phyloP scores from a whole-genome alignment of 2,329 filamentous ascomycete species.

The Fonsecaea erecta region DNA sequence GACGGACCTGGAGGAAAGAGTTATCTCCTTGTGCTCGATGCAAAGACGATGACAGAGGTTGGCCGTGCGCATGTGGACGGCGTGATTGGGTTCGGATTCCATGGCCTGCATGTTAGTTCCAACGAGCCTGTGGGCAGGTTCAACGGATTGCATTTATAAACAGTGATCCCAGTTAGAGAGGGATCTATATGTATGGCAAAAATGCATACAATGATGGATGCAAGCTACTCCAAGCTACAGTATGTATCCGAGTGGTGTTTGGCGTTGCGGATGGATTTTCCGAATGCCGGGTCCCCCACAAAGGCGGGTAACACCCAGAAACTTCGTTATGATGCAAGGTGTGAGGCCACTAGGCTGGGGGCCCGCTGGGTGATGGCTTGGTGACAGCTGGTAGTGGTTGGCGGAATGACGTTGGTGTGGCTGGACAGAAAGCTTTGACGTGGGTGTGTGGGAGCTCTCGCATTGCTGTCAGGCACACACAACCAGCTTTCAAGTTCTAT shows the following conservation, averaged over 20 bases:
- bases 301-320: background rate
- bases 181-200: background rate
- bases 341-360: background rate
- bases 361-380: background rate
- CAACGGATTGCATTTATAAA: conserved; percentile 27
- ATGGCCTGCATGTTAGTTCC: conserved; percentile 45
- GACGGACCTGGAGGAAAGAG: conserved; percentile 57
- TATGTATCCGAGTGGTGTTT: background rate
- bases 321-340: background rate
- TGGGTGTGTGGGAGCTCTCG: background rate
- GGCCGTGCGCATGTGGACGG: conserved; percentile 57
- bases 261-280: background rate
- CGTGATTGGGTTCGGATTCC: conserved; percentile 59
- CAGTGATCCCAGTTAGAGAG: background rate
- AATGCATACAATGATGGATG: background rate
- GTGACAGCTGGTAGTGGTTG: background rate
- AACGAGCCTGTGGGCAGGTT: conserved; percentile 6
- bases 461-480: conserved; percentile 1
- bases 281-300: background rate
- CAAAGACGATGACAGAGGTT: conserved; percentile 55
- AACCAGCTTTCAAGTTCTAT: background rate
- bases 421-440: conserved; percentile 5
- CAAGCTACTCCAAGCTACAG: background rate
- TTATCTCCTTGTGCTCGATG: conserved; percentile 59
- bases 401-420: conserved; percentile 5